Base-by-base conservation (phyloP, 345 rosid species). In the Hibiscus syriacus region DNA sequence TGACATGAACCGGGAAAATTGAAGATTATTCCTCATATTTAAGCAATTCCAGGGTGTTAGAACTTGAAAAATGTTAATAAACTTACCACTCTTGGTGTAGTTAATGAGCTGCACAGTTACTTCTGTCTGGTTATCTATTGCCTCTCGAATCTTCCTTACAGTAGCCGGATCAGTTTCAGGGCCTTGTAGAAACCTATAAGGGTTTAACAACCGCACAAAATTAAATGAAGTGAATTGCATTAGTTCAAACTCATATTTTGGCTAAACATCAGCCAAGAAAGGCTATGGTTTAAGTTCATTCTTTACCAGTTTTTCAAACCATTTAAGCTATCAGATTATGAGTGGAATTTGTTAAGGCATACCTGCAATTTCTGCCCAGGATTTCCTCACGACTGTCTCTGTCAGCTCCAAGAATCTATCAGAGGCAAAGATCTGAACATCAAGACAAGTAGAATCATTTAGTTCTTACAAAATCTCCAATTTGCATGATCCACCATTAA, bases 361-460 rank as follows among this genome's bases (percentile, higher is more conserved):
- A 53, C 98, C 98, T 89, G 96, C 98, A 93, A 65, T 93, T 93
- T 78, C 96, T 81, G 5, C 98, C 98, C 72, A 93, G 74, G 59
- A 93, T 93, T 78, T 93, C 98, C 82, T 93, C 98, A 52, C 98
- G 97, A 45, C 96, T 90, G 73, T 90, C 76, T 90, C 98, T 27
- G 98, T 90, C 74, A 93, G 85, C 87, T 93, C 97, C 79, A 93
- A 77, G 83, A 93, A 93, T 81, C 98, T 90, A 76, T 93, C 98
- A 46, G 98, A 93, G 29, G 98, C 98, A 61, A 93, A 93, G 63
- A 93, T 93, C 98, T 93, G 84, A 66, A 77, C 77, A 53, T 20
- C 64, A 20, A 6, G 59, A 39, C 45, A 17, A 55, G 25, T 8
- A 23, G 27, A 52, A 73, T 19, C 41, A 12, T 56, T 16, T 3